Evolutionary conservation across 768 basidiomycete genomes (phyloP), one percentile per base, ranked within the genome.

Genomic region (Sarcodon aspratus): DNA sequence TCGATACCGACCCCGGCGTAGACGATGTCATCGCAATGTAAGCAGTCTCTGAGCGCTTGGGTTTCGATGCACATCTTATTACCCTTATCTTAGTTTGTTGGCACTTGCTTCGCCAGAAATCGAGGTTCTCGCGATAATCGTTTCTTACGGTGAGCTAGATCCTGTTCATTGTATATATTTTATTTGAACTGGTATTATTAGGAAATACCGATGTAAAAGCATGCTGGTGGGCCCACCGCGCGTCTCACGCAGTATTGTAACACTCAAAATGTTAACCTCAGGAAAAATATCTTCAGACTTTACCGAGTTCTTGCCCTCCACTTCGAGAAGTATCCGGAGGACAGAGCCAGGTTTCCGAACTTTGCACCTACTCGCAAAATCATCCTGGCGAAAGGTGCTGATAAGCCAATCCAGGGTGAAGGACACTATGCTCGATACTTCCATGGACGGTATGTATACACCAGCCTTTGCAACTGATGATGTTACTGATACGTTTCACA

Each of bases 1-100:
- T 89, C 57, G 88, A 90, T 55, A 86, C 86, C 27, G 89, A 93
- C 59, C 86, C 89, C 7, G 90, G 90, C 33, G 82, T 90, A 3
- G 90, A 93, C 58, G 90, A 93, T 61, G 69, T 73, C 21, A 55
- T 90, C 46, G 88, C 88, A 31, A 78, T 93, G 87, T 84, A 50
- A 50, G 79, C 62, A 31, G 46, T 44, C n/a, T 18, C 34, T 33
- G 15, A 12, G 34, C 33, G 3, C 0, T 17, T 48, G 18, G 11
- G 10, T 13, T 47, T 12, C n/a, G 34, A n/a, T 12, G 7, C 33
- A 17, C 36, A 34, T 32, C 21, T 38, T 42, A 45, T 17, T 49
- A 7, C 49, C 45, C 32, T 45, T 13, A 46, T n/a, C 50, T 7
- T 56, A 89, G 86, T 50, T 65, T 92, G 48, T 66, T 90, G 9